Conservation (phyloP, 495 filamentous ascomycete species). For the Immersiella caudata region DNA sequence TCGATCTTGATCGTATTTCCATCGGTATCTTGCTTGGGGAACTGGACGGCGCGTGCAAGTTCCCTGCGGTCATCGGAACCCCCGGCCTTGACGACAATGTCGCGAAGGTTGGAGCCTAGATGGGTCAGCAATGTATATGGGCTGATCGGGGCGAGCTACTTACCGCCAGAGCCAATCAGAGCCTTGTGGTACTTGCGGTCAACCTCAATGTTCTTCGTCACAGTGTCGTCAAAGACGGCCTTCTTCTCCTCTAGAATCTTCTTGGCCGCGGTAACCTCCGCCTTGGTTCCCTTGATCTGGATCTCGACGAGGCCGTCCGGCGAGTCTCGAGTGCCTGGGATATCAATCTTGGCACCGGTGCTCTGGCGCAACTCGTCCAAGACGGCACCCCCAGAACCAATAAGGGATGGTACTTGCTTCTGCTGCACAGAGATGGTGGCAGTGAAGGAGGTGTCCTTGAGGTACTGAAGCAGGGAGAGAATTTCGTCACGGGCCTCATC, state of each 20-base stretch:
- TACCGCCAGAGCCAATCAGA: conserved; percentile 87
- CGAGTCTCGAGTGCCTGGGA: conserved; percentile 67
- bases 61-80: conserved; percentile 82
- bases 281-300: conserved; percentile 84
- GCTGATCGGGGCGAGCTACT: conserved; percentile 32
- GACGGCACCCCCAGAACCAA: conserved; percentile 83
- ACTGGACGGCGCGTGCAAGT: conserved; percentile 82
- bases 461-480: conserved; percentile 79
- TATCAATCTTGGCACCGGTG: conserved; percentile 85
- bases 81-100: conserved; percentile 84
- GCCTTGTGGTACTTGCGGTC: conserved; percentile 87
- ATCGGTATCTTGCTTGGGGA: conserved; percentile 78
- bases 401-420: conserved; percentile 83
- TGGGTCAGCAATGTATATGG: conserved; percentile 38
- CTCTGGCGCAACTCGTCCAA: conserved; percentile 85
- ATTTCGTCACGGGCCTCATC: conserved; percentile 91
- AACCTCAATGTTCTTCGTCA: conserved; percentile 80
- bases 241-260: conserved; percentile 82
- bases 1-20: conserved; percentile 86
- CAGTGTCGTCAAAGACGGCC: conserved; percentile 80
- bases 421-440: conserved; percentile 82
- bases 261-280: conserved; percentile 87
- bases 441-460: conserved; percentile 77
- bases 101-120: conserved; percentile 81
- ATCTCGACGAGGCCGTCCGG: conserved; percentile 75